Conservation (phyloP, 192 early-diverging fungal genomes). For the Chytriomyces sp. region DNA sequence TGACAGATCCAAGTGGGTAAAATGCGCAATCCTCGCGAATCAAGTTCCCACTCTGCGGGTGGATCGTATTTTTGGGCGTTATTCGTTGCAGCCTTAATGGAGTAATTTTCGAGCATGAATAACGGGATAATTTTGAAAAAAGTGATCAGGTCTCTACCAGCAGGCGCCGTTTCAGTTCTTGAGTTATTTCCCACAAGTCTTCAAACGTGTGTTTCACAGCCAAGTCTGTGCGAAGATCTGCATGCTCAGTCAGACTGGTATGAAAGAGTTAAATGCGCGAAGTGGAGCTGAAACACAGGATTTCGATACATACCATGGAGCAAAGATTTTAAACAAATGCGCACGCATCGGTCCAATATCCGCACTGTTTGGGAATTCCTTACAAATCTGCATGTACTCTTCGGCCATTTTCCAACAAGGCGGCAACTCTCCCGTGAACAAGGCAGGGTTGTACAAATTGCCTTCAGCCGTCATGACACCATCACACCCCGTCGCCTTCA, state of each 20-base stretch:
- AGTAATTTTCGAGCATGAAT: neutral
- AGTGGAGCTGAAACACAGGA: conserved; percentile 35
- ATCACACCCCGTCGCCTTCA: conserved; percentile 84
- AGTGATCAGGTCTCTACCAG: conserved; percentile 30
- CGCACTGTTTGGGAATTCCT: conserved; percentile 60
- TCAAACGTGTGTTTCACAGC: conserved; percentile 64
- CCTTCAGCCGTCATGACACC: conserved; percentile 91
- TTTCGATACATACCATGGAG: conserved; percentile 40
- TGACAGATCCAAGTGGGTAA: conserved; percentile 74
- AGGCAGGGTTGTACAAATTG: conserved; percentile 77
- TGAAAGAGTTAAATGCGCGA: neutral
- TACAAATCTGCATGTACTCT: conserved; percentile 88
- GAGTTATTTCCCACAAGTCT: conserved; percentile 61
- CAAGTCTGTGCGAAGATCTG: conserved; percentile 78
- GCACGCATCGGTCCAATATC: conserved; percentile 73
- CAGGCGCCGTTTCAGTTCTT: conserved; percentile 63
- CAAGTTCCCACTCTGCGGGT: conserved; percentile 47
- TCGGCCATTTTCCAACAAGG: conserved; percentile 79
- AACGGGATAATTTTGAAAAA: conserved; percentile 1
- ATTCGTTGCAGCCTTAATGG: conserved; percentile 5
- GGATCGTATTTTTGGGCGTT: conserved; percentile 33
- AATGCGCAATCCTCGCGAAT: conserved; percentile 60
- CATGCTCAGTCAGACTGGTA: conserved; percentile 68
- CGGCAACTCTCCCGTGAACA: conserved; percentile 74
- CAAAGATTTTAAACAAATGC: conserved; percentile 94